These are phyloP conservation scores for Cardamine chenopodiifolia DNA, from an alignment of 345 rosid species.

Conservation along the genomic window DNA sequence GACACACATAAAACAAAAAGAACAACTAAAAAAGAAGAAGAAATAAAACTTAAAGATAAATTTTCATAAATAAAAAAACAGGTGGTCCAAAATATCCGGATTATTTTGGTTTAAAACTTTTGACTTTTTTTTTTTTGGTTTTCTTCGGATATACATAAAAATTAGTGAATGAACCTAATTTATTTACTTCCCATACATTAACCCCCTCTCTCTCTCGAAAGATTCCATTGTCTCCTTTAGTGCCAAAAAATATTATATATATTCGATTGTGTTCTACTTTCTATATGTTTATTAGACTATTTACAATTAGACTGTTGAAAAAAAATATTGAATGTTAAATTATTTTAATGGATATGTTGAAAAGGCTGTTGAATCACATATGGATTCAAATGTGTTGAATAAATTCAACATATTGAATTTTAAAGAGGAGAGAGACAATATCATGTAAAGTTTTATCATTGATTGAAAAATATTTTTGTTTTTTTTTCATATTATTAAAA, in stretches of 20 bases:
- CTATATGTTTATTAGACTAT: no score
- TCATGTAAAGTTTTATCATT: no score
- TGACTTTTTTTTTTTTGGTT: not conserved
- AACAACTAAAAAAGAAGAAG: not conserved
- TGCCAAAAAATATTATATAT: not conserved
- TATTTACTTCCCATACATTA: constrained; percentile 2
- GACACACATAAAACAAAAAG: not conserved
- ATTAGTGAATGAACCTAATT: not conserved
- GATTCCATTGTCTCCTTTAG: not conserved
- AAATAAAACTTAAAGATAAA: not conserved
- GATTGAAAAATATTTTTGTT: no score
- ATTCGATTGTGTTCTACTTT: not conserved
- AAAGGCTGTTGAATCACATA: no score
- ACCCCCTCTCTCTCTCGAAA: not conserved
- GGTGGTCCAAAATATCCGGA: not conserved
- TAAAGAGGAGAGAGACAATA: no score
- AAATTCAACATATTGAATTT: no score
- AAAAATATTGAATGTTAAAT: no score
- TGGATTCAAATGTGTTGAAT: no score
- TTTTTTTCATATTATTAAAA: no score
- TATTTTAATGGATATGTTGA: no score
- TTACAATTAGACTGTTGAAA: no score
- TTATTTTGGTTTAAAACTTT: not conserved
- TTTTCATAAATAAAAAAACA: not conserved
- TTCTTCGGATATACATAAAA: constrained; percentile 1